Base-by-base conservation (phyloP, 495 filamentous ascomycete species). In the Hypoxylon subgilvum region DNA sequence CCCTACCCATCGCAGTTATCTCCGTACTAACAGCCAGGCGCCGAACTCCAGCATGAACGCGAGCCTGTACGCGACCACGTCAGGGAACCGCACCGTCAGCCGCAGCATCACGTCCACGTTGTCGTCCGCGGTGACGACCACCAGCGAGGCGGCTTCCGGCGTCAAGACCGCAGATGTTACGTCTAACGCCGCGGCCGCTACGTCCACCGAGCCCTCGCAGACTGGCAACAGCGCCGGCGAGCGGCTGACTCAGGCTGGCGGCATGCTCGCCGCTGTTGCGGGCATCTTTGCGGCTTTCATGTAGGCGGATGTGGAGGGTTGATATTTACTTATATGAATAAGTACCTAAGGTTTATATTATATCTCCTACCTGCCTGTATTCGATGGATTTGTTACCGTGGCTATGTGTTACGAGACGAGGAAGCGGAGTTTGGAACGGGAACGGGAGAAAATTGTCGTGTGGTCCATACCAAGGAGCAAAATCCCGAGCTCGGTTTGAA, bases 21-120 rank as follows among this genome's bases (percentile, higher is more conserved):
- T 1, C 30, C 23, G 13, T 44, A n/a, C 35, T 48, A 28, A 40
- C 23, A 8, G 9, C 4, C 8, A 8, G n/a, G n/a, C n/a, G n/a
- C n/a, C 18, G 6, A 45, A 49, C 21, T 17, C 16, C 45, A 57
- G 46, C 53, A 53, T 56, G 28, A 54, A 59, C 42, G 62, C 63
- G 7, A 52, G 55, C 30, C 30, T 58, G 12, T 60, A 56, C 48
- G 56, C 55, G 21, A 61, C 65, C 17, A 55, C 47, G 16, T 43
- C 46, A 0, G 32, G 42, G 1, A 64, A 45, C 45, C 48, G 32
- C 22, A 64, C 53, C 19, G 27, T 45, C 21, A 58, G 41, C 49
- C 60, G 28, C 12, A 54, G 41, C 52, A 28, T 28, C 30, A 9
- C 52, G 21, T 6, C 35, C 5, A 53, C 53, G 5, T 43, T 48